Percentiles rank a stretch among this genome's conserved stretches.
Evolutionary conservation across 306 rosid species (phyloP).

Genomic region (Vicia faba): DNA sequence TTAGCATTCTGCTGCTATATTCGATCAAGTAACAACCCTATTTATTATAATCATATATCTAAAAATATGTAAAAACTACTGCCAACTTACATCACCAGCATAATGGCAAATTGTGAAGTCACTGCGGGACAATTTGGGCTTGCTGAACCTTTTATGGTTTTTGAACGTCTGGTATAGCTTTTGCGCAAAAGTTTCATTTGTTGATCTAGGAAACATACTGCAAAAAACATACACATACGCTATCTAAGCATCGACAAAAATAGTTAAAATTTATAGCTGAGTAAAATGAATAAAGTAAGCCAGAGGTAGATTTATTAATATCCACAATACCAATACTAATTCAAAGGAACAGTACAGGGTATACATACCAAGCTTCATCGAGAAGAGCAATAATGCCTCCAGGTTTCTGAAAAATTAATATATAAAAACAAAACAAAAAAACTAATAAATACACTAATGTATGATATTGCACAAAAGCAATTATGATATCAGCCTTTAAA

Average conservation of each 20-base stretch:
- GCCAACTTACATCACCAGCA: conserved; percentile 95
- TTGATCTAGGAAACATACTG: conserved; percentile 99
- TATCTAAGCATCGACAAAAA: conserved; percentile 32
- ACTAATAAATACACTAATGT: conserved; percentile 27
- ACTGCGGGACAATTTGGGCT: conserved; percentile 87
- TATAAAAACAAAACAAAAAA: conserved; percentile 11
- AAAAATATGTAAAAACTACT: conserved; percentile 12
- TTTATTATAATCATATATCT: conserved; percentile 12
- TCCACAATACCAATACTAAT: conserved; percentile 14
- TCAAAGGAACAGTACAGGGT: conserved; percentile 28
- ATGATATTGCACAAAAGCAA: conserved; percentile 17
- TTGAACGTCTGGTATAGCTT: conserved; percentile 96
- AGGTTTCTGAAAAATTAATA: conserved; percentile 82
- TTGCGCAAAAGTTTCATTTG: conserved; percentile 97
- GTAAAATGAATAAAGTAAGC: conserved; percentile 34
- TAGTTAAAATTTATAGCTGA: conserved; percentile 6
- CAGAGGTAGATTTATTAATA: conserved; percentile 26
- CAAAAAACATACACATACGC: conserved; percentile 43
- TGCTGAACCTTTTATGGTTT: conserved; percentile 85
- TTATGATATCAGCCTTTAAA: conserved; percentile 22
- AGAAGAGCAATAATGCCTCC: conserved; percentile 99
- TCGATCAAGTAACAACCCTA: conserved; percentile 29
- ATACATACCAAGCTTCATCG: conserved; percentile 96
- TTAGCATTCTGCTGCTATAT: conserved; percentile 34
- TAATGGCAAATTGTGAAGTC: conserved; percentile 99